Evolutionary conservation across 2,329 filamentous ascomycete species (phyloP).

Genomic region (Alternaria sp.): DNA sequence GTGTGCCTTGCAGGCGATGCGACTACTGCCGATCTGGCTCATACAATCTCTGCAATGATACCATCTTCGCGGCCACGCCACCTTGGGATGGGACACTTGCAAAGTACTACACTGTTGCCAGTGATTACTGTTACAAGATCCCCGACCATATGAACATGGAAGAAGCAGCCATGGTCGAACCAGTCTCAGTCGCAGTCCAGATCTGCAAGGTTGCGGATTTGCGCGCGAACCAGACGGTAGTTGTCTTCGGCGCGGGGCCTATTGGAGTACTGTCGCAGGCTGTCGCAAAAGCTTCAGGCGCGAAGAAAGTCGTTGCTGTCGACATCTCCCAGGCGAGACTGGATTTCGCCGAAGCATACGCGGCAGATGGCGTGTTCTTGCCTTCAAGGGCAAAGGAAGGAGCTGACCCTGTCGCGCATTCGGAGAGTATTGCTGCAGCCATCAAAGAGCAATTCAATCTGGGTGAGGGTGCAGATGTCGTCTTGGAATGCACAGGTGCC

Average conservation of each 20-base stretch:
- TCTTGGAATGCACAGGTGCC: constrained; percentile 29
- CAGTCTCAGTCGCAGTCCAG: constrained; percentile 34
- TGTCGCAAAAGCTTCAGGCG: constrained; percentile 29
- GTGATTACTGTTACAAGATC: constrained; percentile 35
- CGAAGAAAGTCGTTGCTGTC: constrained; percentile 23
- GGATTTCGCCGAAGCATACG: constrained; percentile 30
- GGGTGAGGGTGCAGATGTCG: constrained; percentile 29
- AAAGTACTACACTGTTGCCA: constrained; percentile 30
- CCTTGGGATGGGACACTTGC: constrained; percentile 34
- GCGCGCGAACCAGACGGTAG: constrained; percentile 12
- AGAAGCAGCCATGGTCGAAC: constrained; percentile 36
- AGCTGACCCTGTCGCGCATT: background rate
- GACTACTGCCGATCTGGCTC: constrained; percentile 19
- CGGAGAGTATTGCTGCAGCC: background rate
- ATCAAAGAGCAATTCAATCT: constrained; percentile 17
- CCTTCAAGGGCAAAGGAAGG: background rate
- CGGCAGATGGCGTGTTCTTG: constrained; percentile 17
- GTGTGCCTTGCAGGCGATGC: constrained; percentile 28
- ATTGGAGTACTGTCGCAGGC: constrained; percentile 34
- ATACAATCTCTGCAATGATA: constrained; percentile 34
- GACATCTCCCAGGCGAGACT: constrained; percentile 25
- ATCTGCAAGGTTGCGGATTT: constrained; percentile 23
- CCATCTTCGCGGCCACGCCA: constrained; percentile 32
- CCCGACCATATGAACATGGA: constrained; percentile 30
- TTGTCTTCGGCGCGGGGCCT: constrained; percentile 2